Evolutionary conservation across 371 early-diverging fungal species (phyloP).

Genomic region (Mucor mucedo): DNA sequence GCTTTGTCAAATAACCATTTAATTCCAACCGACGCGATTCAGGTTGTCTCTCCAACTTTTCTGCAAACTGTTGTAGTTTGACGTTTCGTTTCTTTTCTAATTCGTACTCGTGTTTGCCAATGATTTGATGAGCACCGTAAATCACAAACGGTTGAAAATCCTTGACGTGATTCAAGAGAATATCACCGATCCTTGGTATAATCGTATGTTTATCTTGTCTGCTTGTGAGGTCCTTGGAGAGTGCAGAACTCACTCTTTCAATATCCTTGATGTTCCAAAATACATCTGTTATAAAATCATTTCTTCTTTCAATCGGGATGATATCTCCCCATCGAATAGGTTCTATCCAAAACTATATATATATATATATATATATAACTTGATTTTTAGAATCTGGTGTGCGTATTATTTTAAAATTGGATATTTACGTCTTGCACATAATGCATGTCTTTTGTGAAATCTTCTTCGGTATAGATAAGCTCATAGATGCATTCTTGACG

Average conservation of each 20-base stretch:
- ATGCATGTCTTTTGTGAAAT: slow-evolving; percentile 32
- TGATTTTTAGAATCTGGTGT: neutral
- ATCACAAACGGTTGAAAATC: slow-evolving; percentile 82
- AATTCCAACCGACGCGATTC: slow-evolving; percentile 81
- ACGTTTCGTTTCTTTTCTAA: slow-evolving; percentile 73
- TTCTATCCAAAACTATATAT: slow-evolving; percentile 70
- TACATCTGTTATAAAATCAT: slow-evolving; percentile 78
- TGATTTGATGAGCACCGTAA: slow-evolving; percentile 89
- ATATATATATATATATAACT: slow-evolving; percentile 25
- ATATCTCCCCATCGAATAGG: slow-evolving; percentile 74
- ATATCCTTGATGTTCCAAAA: slow-evolving; percentile 86
- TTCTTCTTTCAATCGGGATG: slow-evolving; percentile 65
- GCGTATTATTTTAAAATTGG: too few species aligned
- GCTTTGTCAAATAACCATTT: slow-evolving; percentile 81
- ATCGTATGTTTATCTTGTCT: slow-evolving; percentile 78
- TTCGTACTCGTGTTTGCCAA: slow-evolving; percentile 82
- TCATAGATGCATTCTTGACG: slow-evolving; percentile 44
- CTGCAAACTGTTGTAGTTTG: slow-evolving; percentile 75
- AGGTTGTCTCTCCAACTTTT: slow-evolving; percentile 73
- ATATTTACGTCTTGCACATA: slow-evolving; percentile 30
- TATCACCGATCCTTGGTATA: slow-evolving; percentile 84
- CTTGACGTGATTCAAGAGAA: slow-evolving; percentile 72
- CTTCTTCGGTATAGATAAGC: slow-evolving; percentile 38
- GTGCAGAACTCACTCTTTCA: slow-evolving; percentile 69
- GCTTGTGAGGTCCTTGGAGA: slow-evolving; percentile 68